phyloP scores from a whole-genome alignment of 352 stramenopile species.

The Albugo laibachii region DNA sequence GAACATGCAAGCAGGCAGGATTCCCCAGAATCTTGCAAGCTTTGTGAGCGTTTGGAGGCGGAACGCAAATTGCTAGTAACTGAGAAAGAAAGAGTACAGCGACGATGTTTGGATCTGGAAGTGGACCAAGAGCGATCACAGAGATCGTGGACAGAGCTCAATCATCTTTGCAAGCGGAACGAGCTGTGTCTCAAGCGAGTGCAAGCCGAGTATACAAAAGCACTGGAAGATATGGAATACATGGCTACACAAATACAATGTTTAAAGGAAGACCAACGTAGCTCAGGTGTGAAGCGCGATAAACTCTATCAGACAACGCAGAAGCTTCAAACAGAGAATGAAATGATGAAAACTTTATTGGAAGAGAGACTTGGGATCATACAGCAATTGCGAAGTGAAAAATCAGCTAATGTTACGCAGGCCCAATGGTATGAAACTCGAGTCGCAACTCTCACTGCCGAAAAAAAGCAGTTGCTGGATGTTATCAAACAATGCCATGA shows the following conservation, averaged over 20 bases:
- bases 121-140: constrained; percentile 15
- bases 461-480: constrained; percentile 4
- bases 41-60: background rate
- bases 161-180: constrained; percentile 9
- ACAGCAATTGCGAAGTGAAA: background rate
- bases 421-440: constrained; percentile 7
- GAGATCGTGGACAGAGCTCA: constrained; percentile 11
- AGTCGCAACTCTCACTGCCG: constrained; percentile 1
- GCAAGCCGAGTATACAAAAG: constrained; percentile 1
- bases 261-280: constrained; percentile 5
- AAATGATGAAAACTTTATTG: constrained; percentile 4
- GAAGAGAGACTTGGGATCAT: constrained; percentile 1
- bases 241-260: constrained; percentile 2
- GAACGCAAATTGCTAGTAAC: background rate
- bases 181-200: constrained; percentile 13
- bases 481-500: background rate
- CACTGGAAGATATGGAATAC: constrained; percentile 1
- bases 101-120: constrained; percentile 23
- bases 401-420: background rate
- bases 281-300: constrained; percentile 1
- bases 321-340: constrained; percentile 7
- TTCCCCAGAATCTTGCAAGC: background rate
- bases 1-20: background rate
- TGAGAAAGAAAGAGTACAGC: constrained; percentile 15
- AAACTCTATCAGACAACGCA: constrained; percentile 4